phyloP scores from a whole-genome alignment of 495 filamentous ascomycete species.

The Penicillium canariense region DNA sequence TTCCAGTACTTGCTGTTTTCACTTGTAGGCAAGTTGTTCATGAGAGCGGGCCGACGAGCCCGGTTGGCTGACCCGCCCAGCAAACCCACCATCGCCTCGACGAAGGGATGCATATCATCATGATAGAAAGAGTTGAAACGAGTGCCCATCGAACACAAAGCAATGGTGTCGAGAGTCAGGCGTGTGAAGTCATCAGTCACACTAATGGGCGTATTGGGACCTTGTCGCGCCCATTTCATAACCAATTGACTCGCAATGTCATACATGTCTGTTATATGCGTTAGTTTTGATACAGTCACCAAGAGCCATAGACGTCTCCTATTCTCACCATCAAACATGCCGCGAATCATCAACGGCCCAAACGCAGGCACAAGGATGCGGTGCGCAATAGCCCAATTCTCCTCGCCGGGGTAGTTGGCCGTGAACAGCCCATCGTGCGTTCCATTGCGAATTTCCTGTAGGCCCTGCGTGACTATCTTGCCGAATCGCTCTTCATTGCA shows the following conservation, averaged over 20 bases:
- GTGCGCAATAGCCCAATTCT: conserved; percentile 71
- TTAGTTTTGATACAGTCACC: background rate
- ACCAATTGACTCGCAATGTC: conserved; percentile 69
- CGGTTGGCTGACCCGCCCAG: conserved; percentile 55
- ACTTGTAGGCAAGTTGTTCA: conserved; percentile 47
- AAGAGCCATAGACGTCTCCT: background rate
- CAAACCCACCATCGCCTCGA: conserved; percentile 61
- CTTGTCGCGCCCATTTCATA: conserved; percentile 72
- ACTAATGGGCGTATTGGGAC: conserved; percentile 52
- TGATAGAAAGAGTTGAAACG: conserved; percentile 76
- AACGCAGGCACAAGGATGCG: conserved; percentile 66
- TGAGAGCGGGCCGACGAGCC: conserved; percentile 48
- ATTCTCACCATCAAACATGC: conserved; percentile 58
- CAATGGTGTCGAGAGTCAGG: conserved; percentile 69
- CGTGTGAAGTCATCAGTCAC: conserved; percentile 73
- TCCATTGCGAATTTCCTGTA: conserved; percentile 57
- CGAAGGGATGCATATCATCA: conserved; percentile 64
- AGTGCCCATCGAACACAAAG: conserved; percentile 69
- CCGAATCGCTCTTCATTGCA: conserved; percentile 67
- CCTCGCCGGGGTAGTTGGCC: conserved; percentile 54
- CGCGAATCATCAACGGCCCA: conserved; percentile 64
- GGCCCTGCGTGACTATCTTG: conserved; percentile 49
- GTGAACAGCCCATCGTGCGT: conserved; percentile 70
- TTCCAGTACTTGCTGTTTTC: conserved; percentile 55
- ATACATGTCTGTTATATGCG: conserved; percentile 56